phyloP scores from a whole-genome alignment of 371 early-diverging fungal genomes.

The Mucor irregularis region DNA sequence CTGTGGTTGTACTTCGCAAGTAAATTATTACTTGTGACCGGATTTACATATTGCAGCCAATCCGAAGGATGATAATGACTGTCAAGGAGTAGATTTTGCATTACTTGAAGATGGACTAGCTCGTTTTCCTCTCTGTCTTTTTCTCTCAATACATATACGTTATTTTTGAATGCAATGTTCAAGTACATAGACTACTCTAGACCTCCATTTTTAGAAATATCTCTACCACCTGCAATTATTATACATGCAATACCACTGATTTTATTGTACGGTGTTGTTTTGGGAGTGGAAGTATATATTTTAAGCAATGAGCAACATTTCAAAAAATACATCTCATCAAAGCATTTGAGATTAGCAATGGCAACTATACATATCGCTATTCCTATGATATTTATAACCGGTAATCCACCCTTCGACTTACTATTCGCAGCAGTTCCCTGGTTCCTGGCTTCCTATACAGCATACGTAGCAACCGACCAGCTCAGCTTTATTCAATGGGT shows the following conservation, averaged over 20 bases:
- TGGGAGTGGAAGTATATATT: constrained; percentile 10
- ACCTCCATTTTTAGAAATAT: constrained; percentile 22
- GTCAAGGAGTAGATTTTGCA: too few relatives aligned
- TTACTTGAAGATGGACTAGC: too few relatives aligned
- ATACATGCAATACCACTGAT: constrained; percentile 3
- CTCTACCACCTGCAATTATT: constrained; percentile 24
- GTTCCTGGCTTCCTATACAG: constrained; percentile 23
- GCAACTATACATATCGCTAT: constrained; percentile 8
- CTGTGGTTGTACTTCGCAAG: too few relatives aligned
- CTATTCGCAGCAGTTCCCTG: constrained; percentile 23
- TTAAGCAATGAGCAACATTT: constrained; percentile 14
- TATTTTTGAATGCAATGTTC: too few relatives aligned
- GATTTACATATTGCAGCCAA: too few relatives aligned
- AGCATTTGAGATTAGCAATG: constrained; percentile 6
- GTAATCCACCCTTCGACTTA: constrained; percentile 5
- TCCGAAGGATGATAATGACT: too few relatives aligned
- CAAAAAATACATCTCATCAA: constrained; percentile 1
- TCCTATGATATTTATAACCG: constrained; percentile 22
- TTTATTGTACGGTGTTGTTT: constrained; percentile 1
- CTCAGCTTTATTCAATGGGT: background rate
- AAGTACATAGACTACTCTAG: constrained; percentile 11
- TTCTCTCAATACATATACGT: constrained; percentile 2
- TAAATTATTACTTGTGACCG: too few relatives aligned
- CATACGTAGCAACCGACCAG: constrained; percentile 14
- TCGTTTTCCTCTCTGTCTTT: background rate